These are phyloP conservation scores for Globisporangium nodosum DNA, from an alignment of 352 stramenopile species.

Conservation along the genomic window DNA sequence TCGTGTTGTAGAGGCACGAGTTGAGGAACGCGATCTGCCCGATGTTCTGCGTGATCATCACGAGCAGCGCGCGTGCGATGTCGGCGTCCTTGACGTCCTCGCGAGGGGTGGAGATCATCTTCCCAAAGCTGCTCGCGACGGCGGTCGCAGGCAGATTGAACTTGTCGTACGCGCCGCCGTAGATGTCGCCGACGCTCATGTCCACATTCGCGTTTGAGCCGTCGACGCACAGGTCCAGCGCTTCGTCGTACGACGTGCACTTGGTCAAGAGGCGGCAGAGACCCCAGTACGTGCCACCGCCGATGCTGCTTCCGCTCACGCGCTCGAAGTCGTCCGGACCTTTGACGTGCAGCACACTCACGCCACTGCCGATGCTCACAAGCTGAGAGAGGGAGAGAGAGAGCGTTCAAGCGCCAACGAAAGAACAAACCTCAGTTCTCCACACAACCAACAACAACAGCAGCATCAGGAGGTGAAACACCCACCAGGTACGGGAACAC, in stretches of 20 bases:
- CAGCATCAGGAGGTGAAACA: not conserved
- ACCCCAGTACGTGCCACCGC: slow-evolving; percentile 98
- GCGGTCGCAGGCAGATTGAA: slow-evolving; percentile 88
- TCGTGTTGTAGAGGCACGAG: slow-evolving; percentile 95
- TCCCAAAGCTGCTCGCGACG: slow-evolving; percentile 97
- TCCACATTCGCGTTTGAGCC: slow-evolving; percentile 88
- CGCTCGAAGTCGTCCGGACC: slow-evolving; percentile 93
- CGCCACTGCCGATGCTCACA: slow-evolving; percentile 98
- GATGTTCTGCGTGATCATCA: slow-evolving; percentile 99
- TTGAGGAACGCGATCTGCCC: slow-evolving; percentile 98
- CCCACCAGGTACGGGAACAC: slow-evolving; percentile 83
- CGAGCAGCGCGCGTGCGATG: slow-evolving; percentile 92
- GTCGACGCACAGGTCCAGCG: slow-evolving; percentile 72
- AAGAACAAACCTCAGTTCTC: too few relatives aligned
- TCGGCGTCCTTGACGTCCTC: slow-evolving; percentile 91
- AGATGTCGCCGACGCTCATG: slow-evolving; percentile 99
- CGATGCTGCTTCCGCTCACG: slow-evolving; percentile 97
- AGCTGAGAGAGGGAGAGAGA: slow-evolving; percentile 35
- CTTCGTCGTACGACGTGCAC: slow-evolving; percentile 81
- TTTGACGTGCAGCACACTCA: slow-evolving; percentile 95
- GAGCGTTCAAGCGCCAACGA: too few relatives aligned
- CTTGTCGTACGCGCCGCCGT: slow-evolving; percentile 94
- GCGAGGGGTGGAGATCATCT: slow-evolving; percentile 71
- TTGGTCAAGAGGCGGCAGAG: slow-evolving; percentile 94
- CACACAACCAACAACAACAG: not conserved